Evolutionary conservation across 2,329 filamentous ascomycete genomes (phyloP).

Genomic region (Aspergillus jensenii): DNA sequence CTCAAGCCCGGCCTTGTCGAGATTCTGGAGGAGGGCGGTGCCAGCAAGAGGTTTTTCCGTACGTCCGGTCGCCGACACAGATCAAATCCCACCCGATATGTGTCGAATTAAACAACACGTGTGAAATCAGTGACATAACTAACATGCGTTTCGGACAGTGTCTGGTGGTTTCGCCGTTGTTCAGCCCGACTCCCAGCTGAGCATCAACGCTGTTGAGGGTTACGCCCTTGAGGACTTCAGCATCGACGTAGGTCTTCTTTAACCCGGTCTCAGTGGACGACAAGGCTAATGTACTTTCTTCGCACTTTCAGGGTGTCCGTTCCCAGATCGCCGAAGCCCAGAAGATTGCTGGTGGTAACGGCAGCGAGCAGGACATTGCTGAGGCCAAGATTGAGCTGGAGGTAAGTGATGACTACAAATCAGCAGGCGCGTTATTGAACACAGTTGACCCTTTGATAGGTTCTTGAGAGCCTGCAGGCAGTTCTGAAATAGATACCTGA

Average conservation of each 20-base stretch:
- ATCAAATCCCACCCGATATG: not conserved
- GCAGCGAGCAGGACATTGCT: slow-evolving; percentile 95
- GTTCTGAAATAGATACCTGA: slow-evolving; percentile 47
- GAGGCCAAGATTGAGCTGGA: slow-evolving; percentile 99
- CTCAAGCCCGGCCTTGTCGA: slow-evolving; percentile 95
- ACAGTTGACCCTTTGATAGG: slow-evolving; percentile 32
- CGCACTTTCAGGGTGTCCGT: slow-evolving; percentile 64
- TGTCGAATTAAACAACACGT: not conserved
- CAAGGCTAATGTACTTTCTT: slow-evolving; percentile 6
- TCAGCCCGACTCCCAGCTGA: slow-evolving; percentile 89
- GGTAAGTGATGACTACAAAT: slow-evolving; percentile 55
- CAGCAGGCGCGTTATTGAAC: not conserved
- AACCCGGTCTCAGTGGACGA: not conserved
- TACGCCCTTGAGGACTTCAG: slow-evolving; percentile 96
- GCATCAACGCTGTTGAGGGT: slow-evolving; percentile 98
- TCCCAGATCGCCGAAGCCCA: slow-evolving; percentile 91
- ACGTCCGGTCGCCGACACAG: slow-evolving; percentile 45
- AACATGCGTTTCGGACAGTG: slow-evolving; percentile 54
- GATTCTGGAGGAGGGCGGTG: slow-evolving; percentile 87
- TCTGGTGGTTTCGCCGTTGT: slow-evolving; percentile 97
- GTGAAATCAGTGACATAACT: slow-evolving; percentile 14
- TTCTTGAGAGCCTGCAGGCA: slow-evolving; percentile 51
- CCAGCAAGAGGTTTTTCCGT: slow-evolving; percentile 97
- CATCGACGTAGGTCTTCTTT: slow-evolving; percentile 60
- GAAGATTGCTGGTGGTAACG: slow-evolving; percentile 86